phyloP scores from a whole-genome alignment of 179 eudicot genomes.

The Beta corolliflora region DNA sequence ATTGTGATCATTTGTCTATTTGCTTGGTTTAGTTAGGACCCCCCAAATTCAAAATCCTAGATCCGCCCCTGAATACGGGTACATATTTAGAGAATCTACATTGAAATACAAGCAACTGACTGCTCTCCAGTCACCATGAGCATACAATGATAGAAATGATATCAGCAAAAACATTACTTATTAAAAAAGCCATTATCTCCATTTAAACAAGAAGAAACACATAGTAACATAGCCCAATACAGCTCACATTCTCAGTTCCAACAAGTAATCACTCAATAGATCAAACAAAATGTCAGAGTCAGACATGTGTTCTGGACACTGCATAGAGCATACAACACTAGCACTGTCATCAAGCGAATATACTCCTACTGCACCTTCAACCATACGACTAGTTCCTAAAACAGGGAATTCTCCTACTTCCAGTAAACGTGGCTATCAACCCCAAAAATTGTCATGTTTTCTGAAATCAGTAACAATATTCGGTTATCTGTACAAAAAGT shows the following conservation, averaged over 20 bases:
- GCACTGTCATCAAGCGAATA: background rate
- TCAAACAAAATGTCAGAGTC: background rate
- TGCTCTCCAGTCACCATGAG: background rate
- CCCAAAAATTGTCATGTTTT: background rate
- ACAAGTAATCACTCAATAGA: background rate
- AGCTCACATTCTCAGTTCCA: background rate
- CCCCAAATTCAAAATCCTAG: too few species aligned
- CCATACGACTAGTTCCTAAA: too few species aligned
- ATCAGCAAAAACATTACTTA: background rate
- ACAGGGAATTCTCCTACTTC: background rate
- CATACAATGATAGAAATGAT: background rate
- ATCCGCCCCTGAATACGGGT: too few species aligned
- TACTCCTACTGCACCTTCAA: background rate
- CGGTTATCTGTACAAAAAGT: background rate
- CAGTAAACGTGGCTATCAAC: background rate
- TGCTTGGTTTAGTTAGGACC: too few species aligned
- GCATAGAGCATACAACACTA: background rate
- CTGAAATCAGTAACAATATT: background rate
- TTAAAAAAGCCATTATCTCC: background rate
- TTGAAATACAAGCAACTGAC: background rate
- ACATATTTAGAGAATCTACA: background rate
- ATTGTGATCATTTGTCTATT: too few species aligned
- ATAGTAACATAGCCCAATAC: background rate
- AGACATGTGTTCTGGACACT: background rate
- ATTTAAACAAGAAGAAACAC: background rate